These are phyloP conservation scores for Fusarium compactum DNA, from an alignment of 2,329 filamentous ascomycete species.

Conservation along the genomic window DNA sequence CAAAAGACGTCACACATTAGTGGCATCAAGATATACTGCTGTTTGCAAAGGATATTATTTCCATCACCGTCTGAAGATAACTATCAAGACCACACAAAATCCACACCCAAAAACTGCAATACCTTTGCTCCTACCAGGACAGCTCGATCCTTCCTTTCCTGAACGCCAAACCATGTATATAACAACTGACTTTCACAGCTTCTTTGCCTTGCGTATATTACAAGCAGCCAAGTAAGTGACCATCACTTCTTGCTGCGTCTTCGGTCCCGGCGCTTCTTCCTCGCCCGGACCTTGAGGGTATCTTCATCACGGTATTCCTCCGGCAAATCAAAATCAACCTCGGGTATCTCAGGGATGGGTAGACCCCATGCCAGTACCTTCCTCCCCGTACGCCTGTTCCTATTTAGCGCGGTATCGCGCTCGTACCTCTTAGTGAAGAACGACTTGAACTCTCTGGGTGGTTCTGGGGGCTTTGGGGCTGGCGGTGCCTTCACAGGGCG, in stretches of 20 bases:
- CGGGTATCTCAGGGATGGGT: slow-evolving; percentile 77
- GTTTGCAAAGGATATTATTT: slow-evolving; percentile 10
- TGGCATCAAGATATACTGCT: background rate
- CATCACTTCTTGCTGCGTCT: slow-evolving; percentile 60
- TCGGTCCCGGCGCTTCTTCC: slow-evolving; percentile 72
- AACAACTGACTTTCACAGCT: slow-evolving; percentile 23
- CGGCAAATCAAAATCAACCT: slow-evolving; percentile 81
- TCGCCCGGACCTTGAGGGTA: slow-evolving; percentile 68
- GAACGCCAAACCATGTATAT: slow-evolving; percentile 38
- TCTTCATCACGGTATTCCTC: slow-evolving; percentile 70
- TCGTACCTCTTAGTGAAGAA: slow-evolving; percentile 87
- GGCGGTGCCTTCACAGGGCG: slow-evolving; percentile 44
- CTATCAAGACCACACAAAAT: slow-evolving; percentile 20
- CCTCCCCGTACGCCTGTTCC: slow-evolving; percentile 75
- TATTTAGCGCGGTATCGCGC: slow-evolving; percentile 82
- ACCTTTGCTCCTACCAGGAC: slow-evolving; percentile 28
- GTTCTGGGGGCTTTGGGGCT: slow-evolving; percentile 52
- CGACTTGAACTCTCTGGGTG: slow-evolving; percentile 78
- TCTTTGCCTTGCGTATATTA: slow-evolving; percentile 36
- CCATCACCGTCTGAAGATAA: slow-evolving; percentile 1
- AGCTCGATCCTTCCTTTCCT: slow-evolving; percentile 33
- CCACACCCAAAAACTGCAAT: slow-evolving; percentile 10
- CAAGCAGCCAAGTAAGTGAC: slow-evolving; percentile 30
- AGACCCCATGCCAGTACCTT: slow-evolving; percentile 84
- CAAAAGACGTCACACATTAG: slow-evolving; percentile 9